A percentile compares a stretch with the other conserved stretches of the same genome.
These are phyloP conservation scores for Cryptococcus sp. DNA, from an alignment of 1,284 basidiomycete genomes.

Conservation along the genomic window DNA sequence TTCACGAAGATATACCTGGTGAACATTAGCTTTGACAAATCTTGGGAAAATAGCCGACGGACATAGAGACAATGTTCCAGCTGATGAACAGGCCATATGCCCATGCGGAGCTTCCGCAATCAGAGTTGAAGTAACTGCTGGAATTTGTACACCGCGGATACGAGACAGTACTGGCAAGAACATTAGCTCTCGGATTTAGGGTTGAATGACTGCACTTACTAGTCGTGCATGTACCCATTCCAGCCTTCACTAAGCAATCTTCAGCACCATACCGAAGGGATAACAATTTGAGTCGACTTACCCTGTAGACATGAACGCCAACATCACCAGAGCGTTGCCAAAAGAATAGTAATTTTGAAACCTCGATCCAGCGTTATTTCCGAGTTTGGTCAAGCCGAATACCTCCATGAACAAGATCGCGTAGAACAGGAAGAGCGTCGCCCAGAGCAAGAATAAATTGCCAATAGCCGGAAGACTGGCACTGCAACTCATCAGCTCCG, in stretches of 20 bases:
- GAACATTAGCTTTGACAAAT: slow-evolving; percentile 1
- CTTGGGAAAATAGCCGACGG: slow-evolving; percentile 28
- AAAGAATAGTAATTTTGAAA: slow-evolving; percentile 79
- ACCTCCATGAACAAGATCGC: slow-evolving; percentile 86
- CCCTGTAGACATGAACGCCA: slow-evolving; percentile 57
- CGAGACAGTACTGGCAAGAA: slow-evolving; percentile 58
- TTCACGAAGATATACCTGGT: slow-evolving; percentile 87
- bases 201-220: slow-evolving; percentile 54
- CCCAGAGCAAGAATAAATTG: slow-evolving; percentile 82
- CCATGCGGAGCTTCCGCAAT: slow-evolving; percentile 85
- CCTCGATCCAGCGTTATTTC: slow-evolving; percentile 59
- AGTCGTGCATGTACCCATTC: slow-evolving; percentile 95
- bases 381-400: slow-evolving; percentile 88
- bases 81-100: slow-evolving; percentile 85
- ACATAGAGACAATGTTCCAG: slow-evolving; percentile 97
- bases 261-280: background rate
- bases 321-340: slow-evolving; percentile 76
- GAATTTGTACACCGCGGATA: slow-evolving; percentile 74
- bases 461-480: slow-evolving; percentile 83
- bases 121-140: slow-evolving; percentile 63
- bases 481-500: slow-evolving; percentile 46
- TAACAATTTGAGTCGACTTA: slow-evolving; percentile 19
- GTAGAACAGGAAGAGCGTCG: slow-evolving; percentile 88
- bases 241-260: slow-evolving; percentile 72
- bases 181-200: background rate